Evolutionary conservation across 805 yeast species (phyloP).

Genomic region (Metschnikowia matae): DNA sequence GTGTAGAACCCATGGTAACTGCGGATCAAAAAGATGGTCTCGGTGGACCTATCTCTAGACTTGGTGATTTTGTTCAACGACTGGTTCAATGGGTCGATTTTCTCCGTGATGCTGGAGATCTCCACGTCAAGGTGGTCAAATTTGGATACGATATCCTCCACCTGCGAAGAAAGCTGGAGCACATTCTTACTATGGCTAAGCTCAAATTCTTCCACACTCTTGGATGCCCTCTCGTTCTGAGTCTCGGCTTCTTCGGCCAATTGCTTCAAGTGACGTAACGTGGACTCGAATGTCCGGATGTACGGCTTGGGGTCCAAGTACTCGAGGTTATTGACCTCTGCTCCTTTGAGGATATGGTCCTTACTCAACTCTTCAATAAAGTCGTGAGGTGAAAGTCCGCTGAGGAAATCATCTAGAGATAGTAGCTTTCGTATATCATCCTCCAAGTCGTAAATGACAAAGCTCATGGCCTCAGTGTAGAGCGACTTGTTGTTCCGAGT

Average conservation of each 20-base stretch:
- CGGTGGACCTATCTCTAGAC: constrained; percentile 67
- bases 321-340: constrained; percentile 48
- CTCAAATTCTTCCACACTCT: constrained; percentile 58
- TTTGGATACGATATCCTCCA: constrained; percentile 42
- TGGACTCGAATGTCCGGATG: constrained; percentile 87
- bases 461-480: constrained; percentile 27
- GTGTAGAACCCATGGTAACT: constrained; percentile 74
- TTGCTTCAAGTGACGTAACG: constrained; percentile 64
- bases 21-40: constrained; percentile 67
- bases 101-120: constrained; percentile 53
- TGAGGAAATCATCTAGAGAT: constrained; percentile 59
- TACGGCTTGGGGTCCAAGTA: constrained; percentile 89
- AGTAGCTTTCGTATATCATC: constrained; percentile 56
- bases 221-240: constrained; percentile 49
- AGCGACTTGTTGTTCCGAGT: neutral
- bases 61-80: constrained; percentile 62
- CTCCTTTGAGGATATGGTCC: constrained; percentile 53
- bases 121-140: constrained; percentile 49
- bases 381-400: constrained; percentile 68
- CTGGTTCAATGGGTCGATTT: constrained; percentile 67
- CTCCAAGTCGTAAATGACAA: constrained; percentile 57
- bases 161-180: constrained; percentile 46
- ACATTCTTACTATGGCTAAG: constrained; percentile 66
- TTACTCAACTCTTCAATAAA: constrained; percentile 76
- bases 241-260: constrained; percentile 53